phyloP scores from a whole-genome alignment of 495 filamentous ascomycete species.

The Lophiotrema nucula region DNA sequence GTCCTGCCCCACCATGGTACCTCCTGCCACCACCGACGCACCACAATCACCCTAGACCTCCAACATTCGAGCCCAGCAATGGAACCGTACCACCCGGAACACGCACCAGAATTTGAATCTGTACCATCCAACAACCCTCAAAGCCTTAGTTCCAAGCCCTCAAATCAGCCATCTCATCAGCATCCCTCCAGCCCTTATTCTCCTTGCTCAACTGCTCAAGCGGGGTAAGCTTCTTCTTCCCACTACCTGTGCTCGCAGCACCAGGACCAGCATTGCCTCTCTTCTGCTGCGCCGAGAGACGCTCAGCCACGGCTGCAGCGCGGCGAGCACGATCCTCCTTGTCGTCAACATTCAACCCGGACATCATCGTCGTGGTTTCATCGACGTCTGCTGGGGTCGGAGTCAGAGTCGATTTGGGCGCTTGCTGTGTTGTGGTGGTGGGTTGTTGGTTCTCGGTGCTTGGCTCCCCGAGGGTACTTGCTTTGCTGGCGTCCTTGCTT shows the following conservation, averaged over 20 bases:
- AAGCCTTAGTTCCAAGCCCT: slow-evolving; percentile 25
- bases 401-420: too few species aligned
- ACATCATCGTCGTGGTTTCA: too few species aligned
- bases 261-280: neutral
- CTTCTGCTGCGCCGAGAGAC: neutral
- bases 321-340: slow-evolving; percentile 22
- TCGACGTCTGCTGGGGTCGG: too few species aligned
- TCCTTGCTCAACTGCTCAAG: slow-evolving; percentile 20
- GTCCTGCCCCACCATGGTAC: too few species aligned
- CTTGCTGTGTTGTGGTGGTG: too few species aligned
- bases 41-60: too few species aligned
- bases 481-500: slow-evolving; percentile 3
- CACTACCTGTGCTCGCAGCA: neutral
- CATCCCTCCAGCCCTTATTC: slow-evolving; percentile 26
- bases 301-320: slow-evolving; percentile 14
- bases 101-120: too few species aligned
- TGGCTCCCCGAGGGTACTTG: neutral
- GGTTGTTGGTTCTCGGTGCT: too few species aligned
- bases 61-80: too few species aligned
- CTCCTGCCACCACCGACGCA: too few species aligned
- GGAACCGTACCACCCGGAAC: too few species aligned
- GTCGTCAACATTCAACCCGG: neutral
- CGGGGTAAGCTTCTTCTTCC: slow-evolving; percentile 12
- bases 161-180: slow-evolving; percentile 16
- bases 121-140: too few species aligned